A percentile compares a stretch with the other conserved stretches of the same genome.
These are phyloP conservation scores for Colletotrichum orbiculare DNA, from an alignment of 2,329 filamentous ascomycete genomes.

Conservation along the genomic window DNA sequence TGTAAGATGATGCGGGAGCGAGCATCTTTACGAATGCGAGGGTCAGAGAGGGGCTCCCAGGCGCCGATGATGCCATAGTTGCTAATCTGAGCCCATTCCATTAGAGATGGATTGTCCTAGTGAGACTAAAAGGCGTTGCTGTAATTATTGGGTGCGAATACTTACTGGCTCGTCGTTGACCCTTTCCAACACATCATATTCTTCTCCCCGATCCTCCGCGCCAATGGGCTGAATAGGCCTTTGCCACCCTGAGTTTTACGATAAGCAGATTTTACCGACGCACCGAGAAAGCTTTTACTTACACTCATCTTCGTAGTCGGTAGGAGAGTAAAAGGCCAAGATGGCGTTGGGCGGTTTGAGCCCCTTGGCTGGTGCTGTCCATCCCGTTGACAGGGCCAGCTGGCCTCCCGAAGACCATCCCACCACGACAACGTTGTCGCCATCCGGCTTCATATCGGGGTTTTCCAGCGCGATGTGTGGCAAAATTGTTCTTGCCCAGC, in stretches of 20 bases:
- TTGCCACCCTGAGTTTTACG: constrained; percentile 23
- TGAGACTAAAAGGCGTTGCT: neutral
- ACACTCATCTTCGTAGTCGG: constrained; percentile 32
- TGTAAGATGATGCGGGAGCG: constrained; percentile 51
- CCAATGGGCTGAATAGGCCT: constrained; percentile 38
- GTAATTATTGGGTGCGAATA: neutral
- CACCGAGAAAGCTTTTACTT: neutral
- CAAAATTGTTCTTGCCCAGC: constrained; percentile 51
- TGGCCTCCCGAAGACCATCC: constrained; percentile 62
- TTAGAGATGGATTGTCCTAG: neutral
- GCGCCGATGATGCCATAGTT: constrained; percentile 14
- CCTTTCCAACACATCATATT: constrained; percentile 44
- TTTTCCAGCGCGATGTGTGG: constrained; percentile 41
- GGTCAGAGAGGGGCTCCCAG: constrained; percentile 26
- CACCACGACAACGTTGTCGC: constrained; percentile 50
- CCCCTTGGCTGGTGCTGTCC: constrained; percentile 44
- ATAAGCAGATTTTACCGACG: neutral
- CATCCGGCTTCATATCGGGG: constrained; percentile 38
- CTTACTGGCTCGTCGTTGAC: constrained; percentile 34
- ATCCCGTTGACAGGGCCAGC: constrained; percentile 56
- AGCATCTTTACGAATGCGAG: constrained; percentile 41
- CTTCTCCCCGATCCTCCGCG: constrained; percentile 13
- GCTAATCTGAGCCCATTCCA: neutral
- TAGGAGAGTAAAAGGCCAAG: constrained; percentile 26
- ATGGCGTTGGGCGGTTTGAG: constrained; percentile 47